A percentile compares a stretch with the other conserved stretches of the same genome.
Conservation (phyloP, 2,329 filamentous ascomycete genomes). For the Tolypocladium ophioglossoides region DNA sequence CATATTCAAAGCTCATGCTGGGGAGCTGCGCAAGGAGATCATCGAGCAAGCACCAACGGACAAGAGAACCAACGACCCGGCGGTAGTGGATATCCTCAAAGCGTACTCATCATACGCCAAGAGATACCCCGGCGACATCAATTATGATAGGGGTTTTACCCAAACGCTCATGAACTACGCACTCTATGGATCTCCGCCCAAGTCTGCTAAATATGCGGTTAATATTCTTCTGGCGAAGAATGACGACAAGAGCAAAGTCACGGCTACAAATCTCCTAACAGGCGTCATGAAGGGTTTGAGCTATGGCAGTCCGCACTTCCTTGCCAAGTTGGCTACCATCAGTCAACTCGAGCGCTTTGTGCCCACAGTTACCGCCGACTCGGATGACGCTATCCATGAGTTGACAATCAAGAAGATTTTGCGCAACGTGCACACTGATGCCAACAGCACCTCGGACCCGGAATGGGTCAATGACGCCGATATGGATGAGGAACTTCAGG, state of each 20-base stretch:
- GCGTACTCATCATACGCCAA: slow-evolving; percentile 87
- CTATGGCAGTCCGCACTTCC: slow-evolving; percentile 63
- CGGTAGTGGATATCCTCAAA: slow-evolving; percentile 82
- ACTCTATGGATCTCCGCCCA: slow-evolving; percentile 67
- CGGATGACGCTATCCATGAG: slow-evolving; percentile 66
- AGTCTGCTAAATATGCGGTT: slow-evolving; percentile 86
- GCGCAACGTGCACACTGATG: slow-evolving; percentile 55
- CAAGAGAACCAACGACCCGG: slow-evolving; percentile 55
- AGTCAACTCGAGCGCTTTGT: slow-evolving; percentile 68
- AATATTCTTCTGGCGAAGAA: slow-evolving; percentile 73
- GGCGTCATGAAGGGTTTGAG: slow-evolving; percentile 65
- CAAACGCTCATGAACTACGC: slow-evolving; percentile 77
- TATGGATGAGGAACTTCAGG: slow-evolving; percentile 69
- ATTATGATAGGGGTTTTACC: slow-evolving; percentile 68
- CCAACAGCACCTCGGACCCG: slow-evolving; percentile 41
- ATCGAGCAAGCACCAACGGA: slow-evolving; percentile 68
- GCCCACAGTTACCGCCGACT: slow-evolving; percentile 60
- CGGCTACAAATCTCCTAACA: slow-evolving; percentile 71
- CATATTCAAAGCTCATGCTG: slow-evolving; percentile 85
- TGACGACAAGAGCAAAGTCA: slow-evolving; percentile 66
- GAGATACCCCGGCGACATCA: slow-evolving; percentile 75
- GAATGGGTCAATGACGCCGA: slow-evolving; percentile 58
- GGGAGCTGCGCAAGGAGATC: slow-evolving; percentile 80
- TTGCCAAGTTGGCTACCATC: slow-evolving; percentile 62
- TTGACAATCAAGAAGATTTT: slow-evolving; percentile 68